A percentile compares a stretch with the other conserved stretches of the same genome.
Evolutionary conservation across 192 early-diverging fungal genomes (phyloP).

Genomic region (Backusella luteola): DNA sequence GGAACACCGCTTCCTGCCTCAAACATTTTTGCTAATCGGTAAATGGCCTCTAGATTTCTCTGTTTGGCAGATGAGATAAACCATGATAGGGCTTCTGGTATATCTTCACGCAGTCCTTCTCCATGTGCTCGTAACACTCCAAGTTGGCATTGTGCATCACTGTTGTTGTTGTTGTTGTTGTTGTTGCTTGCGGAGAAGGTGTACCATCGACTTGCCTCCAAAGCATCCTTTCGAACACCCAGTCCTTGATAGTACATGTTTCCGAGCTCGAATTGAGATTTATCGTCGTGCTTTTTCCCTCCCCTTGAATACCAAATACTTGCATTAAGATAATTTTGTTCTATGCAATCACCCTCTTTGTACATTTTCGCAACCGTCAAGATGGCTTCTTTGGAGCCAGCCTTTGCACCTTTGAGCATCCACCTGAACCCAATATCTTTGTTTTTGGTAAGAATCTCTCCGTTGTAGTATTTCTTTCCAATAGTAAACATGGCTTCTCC

Average conservation of each 20-base stretch:
- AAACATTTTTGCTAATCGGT: background rate
- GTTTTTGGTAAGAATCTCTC: background rate
- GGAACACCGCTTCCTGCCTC: background rate
- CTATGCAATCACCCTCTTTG: conserved; percentile 71
- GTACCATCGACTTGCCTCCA: conserved; percentile 61
- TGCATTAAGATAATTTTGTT: conserved; percentile 60
- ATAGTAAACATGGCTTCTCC: background rate
- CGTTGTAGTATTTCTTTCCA: too few species aligned
- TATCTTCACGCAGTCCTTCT: background rate
- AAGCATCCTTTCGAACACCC: conserved; percentile 62
- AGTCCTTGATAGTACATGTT: conserved; percentile 77
- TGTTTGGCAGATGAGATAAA: background rate
- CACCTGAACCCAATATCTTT: background rate
- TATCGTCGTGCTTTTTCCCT: conserved; percentile 54
- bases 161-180: background rate
- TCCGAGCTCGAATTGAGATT: conserved; percentile 69
- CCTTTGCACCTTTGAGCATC: background rate
- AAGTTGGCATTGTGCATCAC: background rate
- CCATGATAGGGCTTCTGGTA: background rate
- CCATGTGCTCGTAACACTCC: background rate
- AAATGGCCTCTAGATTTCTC: background rate
- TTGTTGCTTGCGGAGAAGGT: background rate
- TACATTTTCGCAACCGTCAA: conserved; percentile 31
- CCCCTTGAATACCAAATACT: conserved; percentile 67
- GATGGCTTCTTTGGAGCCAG: too few species aligned